A percentile compares a stretch with the other conserved stretches of the same genome.
phyloP scores from a whole-genome alignment of 2,329 filamentous ascomycete species.

The Podosphaera aphanis region DNA sequence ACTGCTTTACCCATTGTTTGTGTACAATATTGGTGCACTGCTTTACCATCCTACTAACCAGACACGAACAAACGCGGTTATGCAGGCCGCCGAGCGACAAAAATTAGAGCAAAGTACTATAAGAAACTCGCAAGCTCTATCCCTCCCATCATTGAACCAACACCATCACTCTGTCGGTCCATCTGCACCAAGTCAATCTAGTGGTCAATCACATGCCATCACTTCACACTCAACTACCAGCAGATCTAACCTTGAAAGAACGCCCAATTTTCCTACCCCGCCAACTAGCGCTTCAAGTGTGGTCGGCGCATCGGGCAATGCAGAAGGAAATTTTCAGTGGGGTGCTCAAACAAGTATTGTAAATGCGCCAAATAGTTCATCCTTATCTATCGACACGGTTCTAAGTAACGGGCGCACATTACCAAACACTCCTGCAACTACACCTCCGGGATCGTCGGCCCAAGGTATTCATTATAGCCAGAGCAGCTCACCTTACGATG shows the following conservation, averaged over 20 bases:
- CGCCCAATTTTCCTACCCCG: slow-evolving; percentile 83
- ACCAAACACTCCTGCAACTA: slow-evolving; percentile 75
- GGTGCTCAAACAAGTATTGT: slow-evolving; percentile 35
- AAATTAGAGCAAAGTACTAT: slow-evolving; percentile 47
- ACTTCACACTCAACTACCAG: slow-evolving; percentile 42
- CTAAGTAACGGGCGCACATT: slow-evolving; percentile 63
- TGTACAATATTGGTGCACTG: slow-evolving; percentile 85
- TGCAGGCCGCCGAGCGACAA: slow-evolving; percentile 61
- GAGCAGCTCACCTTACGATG: slow-evolving; percentile 48
- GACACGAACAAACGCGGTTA: slow-evolving; percentile 58
- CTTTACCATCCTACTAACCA: slow-evolving; percentile 87
- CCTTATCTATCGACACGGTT: slow-evolving; percentile 60
- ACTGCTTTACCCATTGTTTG: slow-evolving; percentile 80
- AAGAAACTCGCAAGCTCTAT: slow-evolving; percentile 30
- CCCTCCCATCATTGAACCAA: slow-evolving; percentile 46
- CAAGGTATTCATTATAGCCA: slow-evolving; percentile 48
- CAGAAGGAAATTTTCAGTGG: slow-evolving; percentile 63
- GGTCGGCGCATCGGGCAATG: slow-evolving; percentile 45
- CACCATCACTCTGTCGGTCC: slow-evolving; percentile 40
- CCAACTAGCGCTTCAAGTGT: slow-evolving; percentile 82
- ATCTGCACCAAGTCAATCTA: slow-evolving; percentile 25
- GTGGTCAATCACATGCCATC: slow-evolving; percentile 24
- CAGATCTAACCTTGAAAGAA: slow-evolving; percentile 57
- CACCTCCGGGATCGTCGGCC: slow-evolving; percentile 55
- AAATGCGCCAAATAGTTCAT: slow-evolving; percentile 36